Conservation (phyloP, 768 basidiomycete species). For the Imleria badia region DNA sequence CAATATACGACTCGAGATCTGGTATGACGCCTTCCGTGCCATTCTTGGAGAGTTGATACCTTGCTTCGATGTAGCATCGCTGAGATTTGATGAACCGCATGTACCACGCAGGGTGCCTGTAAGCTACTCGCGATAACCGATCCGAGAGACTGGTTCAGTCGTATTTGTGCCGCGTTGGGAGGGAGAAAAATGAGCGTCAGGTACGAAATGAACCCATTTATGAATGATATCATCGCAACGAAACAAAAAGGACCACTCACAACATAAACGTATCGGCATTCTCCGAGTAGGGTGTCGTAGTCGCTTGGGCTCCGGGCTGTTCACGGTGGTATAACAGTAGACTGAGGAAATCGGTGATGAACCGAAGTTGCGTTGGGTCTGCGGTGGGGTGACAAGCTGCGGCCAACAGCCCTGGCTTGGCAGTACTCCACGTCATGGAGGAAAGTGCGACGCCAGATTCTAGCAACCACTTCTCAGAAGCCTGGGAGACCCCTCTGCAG, state of each 20-base stretch:
- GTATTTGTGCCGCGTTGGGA: not conserved
- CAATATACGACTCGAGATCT: slow-evolving; percentile 47
- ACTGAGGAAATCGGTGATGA: slow-evolving; percentile 51
- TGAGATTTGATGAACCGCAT: slow-evolving; percentile 41
- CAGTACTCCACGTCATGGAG: slow-evolving; percentile 23
- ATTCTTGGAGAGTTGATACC: slow-evolving; percentile 28
- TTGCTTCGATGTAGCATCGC: slow-evolving; percentile 34
- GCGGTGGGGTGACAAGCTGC: slow-evolving; percentile 59
- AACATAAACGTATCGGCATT: slow-evolving; percentile 13
- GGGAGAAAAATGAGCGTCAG: not conserved
- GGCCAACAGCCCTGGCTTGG: slow-evolving; percentile 52
- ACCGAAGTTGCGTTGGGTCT: slow-evolving; percentile 54
- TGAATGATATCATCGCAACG: slow-evolving; percentile 10
- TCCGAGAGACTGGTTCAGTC: slow-evolving; percentile 37
- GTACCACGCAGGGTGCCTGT: slow-evolving; percentile 41
- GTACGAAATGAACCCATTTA: slow-evolving; percentile 1
- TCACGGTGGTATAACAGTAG: slow-evolving; percentile 40
- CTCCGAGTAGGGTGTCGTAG: not conserved
- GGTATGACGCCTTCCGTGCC: slow-evolving; percentile 28
- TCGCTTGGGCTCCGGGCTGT: no score
- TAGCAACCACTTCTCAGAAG: slow-evolving; percentile 31
- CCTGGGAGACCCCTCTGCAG: slow-evolving; percentile 26
- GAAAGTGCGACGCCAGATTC: slow-evolving; percentile 21
- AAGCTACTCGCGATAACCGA: slow-evolving; percentile 35
- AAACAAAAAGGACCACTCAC: slow-evolving; percentile 16